Base-by-base conservation (phyloP, 164 flowering plant genomes). In the Berberis vulgaris region DNA sequence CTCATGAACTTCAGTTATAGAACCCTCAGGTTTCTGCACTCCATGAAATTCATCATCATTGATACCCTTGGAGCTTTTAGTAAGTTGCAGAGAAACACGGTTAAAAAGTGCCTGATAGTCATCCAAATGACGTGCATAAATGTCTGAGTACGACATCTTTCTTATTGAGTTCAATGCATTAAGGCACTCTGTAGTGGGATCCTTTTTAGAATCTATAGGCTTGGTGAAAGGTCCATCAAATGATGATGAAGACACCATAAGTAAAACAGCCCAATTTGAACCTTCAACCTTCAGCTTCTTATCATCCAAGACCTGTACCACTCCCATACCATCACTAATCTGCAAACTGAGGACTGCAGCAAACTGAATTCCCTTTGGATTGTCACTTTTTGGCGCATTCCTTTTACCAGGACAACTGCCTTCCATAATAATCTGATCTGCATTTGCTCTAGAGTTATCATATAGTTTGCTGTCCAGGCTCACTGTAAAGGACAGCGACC, bases 41-140 rank as follows among this genome's bases (percentile, higher is more conserved):
- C 67, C 71, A 64, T 60, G 43, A 57, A 26, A 50, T 11, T 11
- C 65, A 70, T 77, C 53, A 13, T 50, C 64, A 44, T 49, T 69
- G 7, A 64, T 46, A 46, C 54, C 69, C 56, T 71, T 79, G 53
- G 85, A 71, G 74, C 85, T 76, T 63, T 80, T 81, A 9, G 84
- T 81, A 57, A 94, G 84, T 67, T 84, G 84, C 69, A 94, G 79
- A 1, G 95, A 83, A 57, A 94, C 98, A 39, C 97, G 91, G 46
- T 82, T 88, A 72, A 88, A 94, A 45, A 90, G 91, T 56, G 74
- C 78, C 73, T 88, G 98, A 76, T 87, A 88, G 76, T 94, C 96
- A 78, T 81, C 78, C 75, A 90, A 58, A 73, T 94, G 97, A 45
- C 76, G 85, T 3, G 86, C 73, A 78, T 83, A 88, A 41, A 94